Base-by-base conservation (phyloP, 352 stramenopile genomes). In the Phytophthora kernoviae region DNA sequence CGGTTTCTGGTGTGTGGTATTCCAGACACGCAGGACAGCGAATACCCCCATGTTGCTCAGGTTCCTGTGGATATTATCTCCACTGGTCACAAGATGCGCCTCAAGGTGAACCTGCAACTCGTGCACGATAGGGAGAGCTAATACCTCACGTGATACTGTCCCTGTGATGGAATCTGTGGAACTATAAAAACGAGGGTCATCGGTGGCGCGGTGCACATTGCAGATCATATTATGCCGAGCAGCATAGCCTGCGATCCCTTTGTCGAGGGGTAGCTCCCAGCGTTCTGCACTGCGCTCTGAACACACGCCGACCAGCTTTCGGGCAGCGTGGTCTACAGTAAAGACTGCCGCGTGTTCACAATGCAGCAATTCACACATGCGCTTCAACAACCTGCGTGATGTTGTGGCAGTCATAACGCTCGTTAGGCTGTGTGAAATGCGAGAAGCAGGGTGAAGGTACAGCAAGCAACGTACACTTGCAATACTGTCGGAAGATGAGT, bases 181-280 rank as follows among this genome's bases (percentile, higher is more conserved):
- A 58, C 84, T 93, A 52, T 86, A 91, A 57, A 90, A 93, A 0
- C 81, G 77, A 2, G 84, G 69, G 24, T 93, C 84, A 20, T 93
- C 84, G 50, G 89, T 91, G 10, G 84, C 81, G 7, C 74, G 78
- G 15, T 58, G 65, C 7, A 91, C 72, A 34, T 90, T 91, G 51
- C 79, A 88, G 8, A 90, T 51, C 32, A 48, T 33, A 49, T 88
- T 90, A 30, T 84, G 73, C 0, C 74, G 62, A 8, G 72, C 78
- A 0, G 81, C 65, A 34, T 83, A 81, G 10, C 81, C 81, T 5
- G 82, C 36, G 43, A 93, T 87, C 34, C 81, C 81, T 41, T 91
- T 91, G 53, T 93, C 84, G 2, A 88, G 65, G 5, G 84, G 84
- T 32, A 93, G 43, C 41, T 91, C 81, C 70, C 81, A 88, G 32